Conservation (phyloP, 2,329 filamentous ascomycete genomes). For the Erysiphe pulchra region DNA sequence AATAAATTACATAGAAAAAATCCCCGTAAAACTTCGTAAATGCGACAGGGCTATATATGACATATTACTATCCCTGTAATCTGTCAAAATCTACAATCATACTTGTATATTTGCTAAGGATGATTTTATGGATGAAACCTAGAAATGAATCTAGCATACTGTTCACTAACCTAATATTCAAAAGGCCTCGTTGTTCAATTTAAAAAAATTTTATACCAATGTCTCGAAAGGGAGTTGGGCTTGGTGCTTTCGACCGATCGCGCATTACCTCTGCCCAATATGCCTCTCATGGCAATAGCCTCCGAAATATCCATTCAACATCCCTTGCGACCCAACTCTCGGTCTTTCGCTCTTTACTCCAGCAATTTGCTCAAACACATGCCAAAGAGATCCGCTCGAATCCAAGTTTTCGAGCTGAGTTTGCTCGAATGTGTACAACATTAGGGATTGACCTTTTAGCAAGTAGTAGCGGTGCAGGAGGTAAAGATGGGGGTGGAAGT, state of each 20-base stretch:
- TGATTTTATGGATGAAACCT: no score
- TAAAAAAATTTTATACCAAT: constrained; percentile 14
- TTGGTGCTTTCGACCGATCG: constrained; percentile 70
- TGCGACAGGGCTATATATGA: no score
- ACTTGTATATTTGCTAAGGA: no score
- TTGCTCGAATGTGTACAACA: constrained; percentile 92
- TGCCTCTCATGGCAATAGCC: constrained; percentile 63
- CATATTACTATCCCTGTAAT: no score
- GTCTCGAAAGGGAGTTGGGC: constrained; percentile 64
- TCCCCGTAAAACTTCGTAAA: no score
- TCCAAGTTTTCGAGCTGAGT: constrained; percentile 83
- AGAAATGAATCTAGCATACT: no score
- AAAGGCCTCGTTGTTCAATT: no score
- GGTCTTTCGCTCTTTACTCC: constrained; percentile 83
- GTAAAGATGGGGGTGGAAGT: constrained; percentile 28
- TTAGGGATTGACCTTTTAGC: constrained; percentile 91
- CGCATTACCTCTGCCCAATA: constrained; percentile 72
- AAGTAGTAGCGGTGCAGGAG: constrained; percentile 27
- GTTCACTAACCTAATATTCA: no score
- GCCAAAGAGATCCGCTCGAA: constrained; percentile 89
- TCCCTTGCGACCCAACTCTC: constrained; percentile 82
- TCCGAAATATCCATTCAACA: constrained; percentile 63
- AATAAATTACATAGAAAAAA: no score
- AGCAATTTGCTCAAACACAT: constrained; percentile 88
- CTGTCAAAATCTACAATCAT: no score